Evolutionary conservation across 306 rosid genomes (phyloP), one percentile per base, ranked within the genome.

Genomic region (Mimosa bimucronata): DNA sequence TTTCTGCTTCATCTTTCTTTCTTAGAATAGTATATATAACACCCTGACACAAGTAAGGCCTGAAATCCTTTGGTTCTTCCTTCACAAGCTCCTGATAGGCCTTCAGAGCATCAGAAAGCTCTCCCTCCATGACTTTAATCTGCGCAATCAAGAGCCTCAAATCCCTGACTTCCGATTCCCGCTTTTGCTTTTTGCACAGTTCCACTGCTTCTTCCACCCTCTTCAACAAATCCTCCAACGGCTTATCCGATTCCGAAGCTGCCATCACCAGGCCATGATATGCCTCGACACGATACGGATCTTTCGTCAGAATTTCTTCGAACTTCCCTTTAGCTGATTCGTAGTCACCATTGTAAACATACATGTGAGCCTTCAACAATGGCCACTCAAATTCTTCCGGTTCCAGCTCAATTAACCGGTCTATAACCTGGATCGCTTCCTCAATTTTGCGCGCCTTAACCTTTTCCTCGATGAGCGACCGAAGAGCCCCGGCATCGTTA

Each of bases 21-120:
- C 77, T 88, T 71, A 93, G 85, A 87, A 95, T 42, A 46, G 94
- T 82, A 78, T 91, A 93, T 11, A 95, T 89, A n/a, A 95, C 88
- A 13, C 98, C 97, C 80, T 87, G 97, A 89, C 99, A 90, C 72
- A 95, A 66, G 76, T 91, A 89, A 23, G 98, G 98, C 85, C 98
- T 89, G 84, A 91, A 95, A 86, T 95, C 98, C 72, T 86, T 85
- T 0, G 98, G 98, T 73, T 95, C 96, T 29, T 91, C 93, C 85
- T 73, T 90, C 34, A 67, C 97, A 61, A 95, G 91, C 74, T 92
- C 93, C 68, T 91, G 86, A 79, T 93, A 95, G 44, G 88, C 84
- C 82, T 85, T 88, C 89, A 95, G 68, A 3, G 99, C 99, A 64
- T 84, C 94, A 2, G 66, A 18, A 76, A 87, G 90, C 10, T 89